Evolutionary conservation across 768 basidiomycete species (phyloP), one percentile per base, ranked within the genome.

Genomic region (Amyloporia xantha): DNA sequence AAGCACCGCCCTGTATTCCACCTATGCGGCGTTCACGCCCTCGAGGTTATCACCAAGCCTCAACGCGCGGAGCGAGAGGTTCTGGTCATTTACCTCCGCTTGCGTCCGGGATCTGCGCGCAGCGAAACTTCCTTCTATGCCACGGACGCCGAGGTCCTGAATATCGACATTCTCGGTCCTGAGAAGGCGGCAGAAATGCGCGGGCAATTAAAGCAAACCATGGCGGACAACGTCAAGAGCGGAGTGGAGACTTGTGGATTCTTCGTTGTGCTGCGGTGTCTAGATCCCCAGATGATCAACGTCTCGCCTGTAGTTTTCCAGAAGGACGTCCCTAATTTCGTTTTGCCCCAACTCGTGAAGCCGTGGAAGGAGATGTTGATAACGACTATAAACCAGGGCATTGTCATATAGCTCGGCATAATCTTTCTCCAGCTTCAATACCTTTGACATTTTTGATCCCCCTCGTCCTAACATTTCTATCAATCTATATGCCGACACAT

Each of bases 281-380:
- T 36, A 5, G 45, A 47, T 23, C 15, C n/a, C 35, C 7, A 24
- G 10, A 27, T 43, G 21, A 5, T 17, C 9, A 40, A 40, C 38
- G 38, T 40, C 19, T 7, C 17, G 9, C 15, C 9, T 9, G 9
- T 40, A 21, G 38, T 7, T 7, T 7, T 40, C 6, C 9, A 40
- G 9, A 7, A 40, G 9, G 30, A 33, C 30, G 30, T 7, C 30
- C 30, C 30, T 33, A 33, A 15, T 33, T 33, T 33, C 30, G 30
- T 33, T 33, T 7, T 33, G 9, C 15, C 30, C 30, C 30, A 33
- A 17, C 33, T 28, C 33, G 15, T 17, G 35, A 19, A 21, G 20
- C 30, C 45, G 19, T 47, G 45, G 45, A 21, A 47, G 45, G 28
- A 35, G 45, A 21, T 15, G 15, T 17, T 47, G 45, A 36, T 7